phyloP scores from a whole-genome alignment of 2,329 filamentous ascomycete genomes.

The Arthroderma uncinatum region DNA sequence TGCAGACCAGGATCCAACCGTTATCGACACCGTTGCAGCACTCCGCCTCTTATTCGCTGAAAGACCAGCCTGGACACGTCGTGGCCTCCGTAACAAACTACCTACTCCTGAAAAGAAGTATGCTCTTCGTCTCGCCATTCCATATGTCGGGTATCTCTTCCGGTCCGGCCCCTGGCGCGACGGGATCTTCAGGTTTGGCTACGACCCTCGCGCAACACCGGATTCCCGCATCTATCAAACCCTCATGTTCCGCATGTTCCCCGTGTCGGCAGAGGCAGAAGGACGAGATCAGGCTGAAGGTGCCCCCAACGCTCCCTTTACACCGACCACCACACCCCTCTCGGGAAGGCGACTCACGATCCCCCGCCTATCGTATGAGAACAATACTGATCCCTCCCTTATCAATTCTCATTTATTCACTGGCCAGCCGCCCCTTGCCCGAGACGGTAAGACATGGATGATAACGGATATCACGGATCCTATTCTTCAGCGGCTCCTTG shows the following conservation, averaged over 20 bases:
- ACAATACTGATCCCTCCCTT: conserved; percentile 8
- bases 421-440: conserved; percentile 55
- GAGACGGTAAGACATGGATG: conserved; percentile 87
- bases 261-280: conserved; percentile 23
- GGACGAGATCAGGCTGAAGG: conserved; percentile 15
- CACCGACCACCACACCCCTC: conserved; percentile 11
- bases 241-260: conserved; percentile 64
- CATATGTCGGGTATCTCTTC: conserved; percentile 86
- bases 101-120: conserved; percentile 43
- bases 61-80: conserved; percentile 76
- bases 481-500: conserved; percentile 54
- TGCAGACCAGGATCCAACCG: conserved; percentile 41
- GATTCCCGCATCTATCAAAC: conserved; percentile 78
- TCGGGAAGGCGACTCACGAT: conserved; percentile 23
- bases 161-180: conserved; percentile 86
- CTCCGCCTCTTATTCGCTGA: conserved; percentile 57
- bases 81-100: conserved; percentile 66
- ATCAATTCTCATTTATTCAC: conserved; percentile 61
- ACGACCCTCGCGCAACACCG: conserved; percentile 71
- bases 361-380: conserved; percentile 11
- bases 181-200: conserved; percentile 69
- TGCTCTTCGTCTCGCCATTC: conserved; percentile 60
- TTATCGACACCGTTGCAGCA: conserved; percentile 53
- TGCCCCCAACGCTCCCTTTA: conserved; percentile 2
- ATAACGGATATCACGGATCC: conserved; percentile 85